Conservation (phyloP, 140 eudicot genomes). For the Oenanthe javanica region DNA sequence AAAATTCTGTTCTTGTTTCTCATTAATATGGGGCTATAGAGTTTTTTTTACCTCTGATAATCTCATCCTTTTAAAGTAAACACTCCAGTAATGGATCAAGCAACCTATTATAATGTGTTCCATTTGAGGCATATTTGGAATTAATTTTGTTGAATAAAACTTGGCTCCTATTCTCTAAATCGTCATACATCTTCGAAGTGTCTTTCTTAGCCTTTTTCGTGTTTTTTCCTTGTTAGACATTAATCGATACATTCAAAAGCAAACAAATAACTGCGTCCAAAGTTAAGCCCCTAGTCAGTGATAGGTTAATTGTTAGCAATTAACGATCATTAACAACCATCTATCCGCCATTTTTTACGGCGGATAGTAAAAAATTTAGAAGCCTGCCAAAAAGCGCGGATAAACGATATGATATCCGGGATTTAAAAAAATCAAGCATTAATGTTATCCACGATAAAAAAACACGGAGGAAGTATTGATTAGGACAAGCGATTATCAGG, state of each 20-base stretch:
- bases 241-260: slow-evolving; percentile 21
- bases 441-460: no score
- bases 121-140: neutral
- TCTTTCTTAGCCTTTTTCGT: neutral
- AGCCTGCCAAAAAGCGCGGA: no score
- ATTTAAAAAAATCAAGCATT: no score
- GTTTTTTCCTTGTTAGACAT: neutral
- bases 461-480: no score
- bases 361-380: no score
- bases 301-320: slow-evolving; percentile 37
- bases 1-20: neutral
- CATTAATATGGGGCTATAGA: neutral
- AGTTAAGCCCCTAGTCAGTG: neutral
- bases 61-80: neutral
- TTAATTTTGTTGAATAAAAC: neutral
- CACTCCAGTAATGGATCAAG: no score
- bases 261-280: slow-evolving; percentile 30
- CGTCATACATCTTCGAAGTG: neutral
- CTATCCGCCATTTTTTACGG: no score
- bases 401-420: no score
- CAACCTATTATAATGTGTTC: neutral
- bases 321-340: neutral
- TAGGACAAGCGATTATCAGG: no score
- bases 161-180: neutral
- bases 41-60: neutral